Evolutionary conservation across 2,329 filamentous ascomycete species (phyloP).

Genomic region (Clarireedia sp.): DNA sequence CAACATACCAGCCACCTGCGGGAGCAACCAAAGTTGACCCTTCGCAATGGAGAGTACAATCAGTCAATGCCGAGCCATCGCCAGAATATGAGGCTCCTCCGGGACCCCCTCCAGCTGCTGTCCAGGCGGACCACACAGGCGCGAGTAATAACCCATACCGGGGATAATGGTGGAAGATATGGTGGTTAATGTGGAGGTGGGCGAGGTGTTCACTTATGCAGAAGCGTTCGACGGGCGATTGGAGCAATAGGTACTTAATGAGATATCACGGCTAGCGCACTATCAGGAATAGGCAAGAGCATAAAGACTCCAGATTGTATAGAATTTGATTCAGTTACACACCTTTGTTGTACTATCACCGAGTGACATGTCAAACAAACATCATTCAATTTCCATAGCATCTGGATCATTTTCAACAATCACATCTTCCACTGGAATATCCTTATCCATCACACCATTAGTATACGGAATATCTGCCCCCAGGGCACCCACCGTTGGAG

Average conservation of each 20-base stretch:
- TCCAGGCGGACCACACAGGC: constrained; percentile 28
- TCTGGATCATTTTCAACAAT: constrained; percentile 42
- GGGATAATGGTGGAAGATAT: constrained; percentile 15
- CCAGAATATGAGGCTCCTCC: constrained; percentile 38
- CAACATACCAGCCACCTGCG: constrained; percentile 45
- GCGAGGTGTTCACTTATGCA: not conserved
- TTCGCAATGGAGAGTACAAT: constrained; percentile 34
- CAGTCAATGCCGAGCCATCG: constrained; percentile 23
- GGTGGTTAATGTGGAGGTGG: constrained; percentile 14
- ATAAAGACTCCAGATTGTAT: not conserved
- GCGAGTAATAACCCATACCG: constrained; percentile 30
- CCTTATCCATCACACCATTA: not conserved
- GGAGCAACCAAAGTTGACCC: constrained; percentile 48
- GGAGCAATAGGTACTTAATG: not conserved
- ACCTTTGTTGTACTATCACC: not conserved
- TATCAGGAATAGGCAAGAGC: constrained; percentile 30
- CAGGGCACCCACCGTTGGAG: constrained; percentile 13
- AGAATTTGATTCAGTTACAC: not conserved
- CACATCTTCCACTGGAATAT: constrained; percentile 7
- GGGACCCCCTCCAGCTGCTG: constrained; percentile 39
- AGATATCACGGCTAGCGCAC: constrained; percentile 13
- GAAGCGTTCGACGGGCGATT: not conserved
- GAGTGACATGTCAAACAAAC: not conserved
- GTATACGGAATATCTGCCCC: constrained; percentile 13
- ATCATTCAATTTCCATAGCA: constrained; percentile 55